Base-by-base conservation (phyloP, 2,329 filamentous ascomycete genomes). In the Cladophialophora exuberans region DNA sequence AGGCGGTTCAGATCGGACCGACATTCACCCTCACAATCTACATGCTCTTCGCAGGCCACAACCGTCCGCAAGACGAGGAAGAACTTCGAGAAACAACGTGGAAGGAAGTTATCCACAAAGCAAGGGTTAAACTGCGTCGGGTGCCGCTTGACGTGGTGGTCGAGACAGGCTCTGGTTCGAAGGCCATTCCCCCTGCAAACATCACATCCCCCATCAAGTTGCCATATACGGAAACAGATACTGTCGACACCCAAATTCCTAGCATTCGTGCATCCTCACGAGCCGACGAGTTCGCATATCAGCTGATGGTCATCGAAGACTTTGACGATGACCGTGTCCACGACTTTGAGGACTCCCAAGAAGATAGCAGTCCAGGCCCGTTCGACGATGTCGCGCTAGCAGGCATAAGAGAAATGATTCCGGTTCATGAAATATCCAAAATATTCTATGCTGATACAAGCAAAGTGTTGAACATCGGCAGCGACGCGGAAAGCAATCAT, bases 71-170 rank as follows among this genome's bases (percentile, higher is more conserved):
- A 15, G 76, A 81, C 63, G 72, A 84, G 72, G 72, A 83, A 69
- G 73, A 82, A 64, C 64, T 85, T 62, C 68, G 88, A 73, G 72
- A 85, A 73, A 77, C 90, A 0, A 88, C 92, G 0, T 97, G 94
- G 94, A 94, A 97, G 69, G 93, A 99, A 69, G 91, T 96, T 35
- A 86, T 97, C 57, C 92, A 97, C 75, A 99, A 97, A 70, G 89
- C 91, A 15, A 83, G 86, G 33, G 84, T 97, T 10, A 90, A 91
- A 54, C 77, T 99, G 9, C 81, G 88, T 64, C 82, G 92, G 43
- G 82, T 89, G 0, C 88, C 85, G 0, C 72, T 87, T 26, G 76
- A 81, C 36, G 67, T 78, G 33, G 69, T 80, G 0, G 80, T 54
- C 2, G 55, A 54, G 11, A 56, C 54, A 3, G 55, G 60, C 3